Percentiles rank a stretch among this genome's conserved stretches.
Conservation (phyloP, 1,139 yeast genomes). For the Taphrina sp. region DNA sequence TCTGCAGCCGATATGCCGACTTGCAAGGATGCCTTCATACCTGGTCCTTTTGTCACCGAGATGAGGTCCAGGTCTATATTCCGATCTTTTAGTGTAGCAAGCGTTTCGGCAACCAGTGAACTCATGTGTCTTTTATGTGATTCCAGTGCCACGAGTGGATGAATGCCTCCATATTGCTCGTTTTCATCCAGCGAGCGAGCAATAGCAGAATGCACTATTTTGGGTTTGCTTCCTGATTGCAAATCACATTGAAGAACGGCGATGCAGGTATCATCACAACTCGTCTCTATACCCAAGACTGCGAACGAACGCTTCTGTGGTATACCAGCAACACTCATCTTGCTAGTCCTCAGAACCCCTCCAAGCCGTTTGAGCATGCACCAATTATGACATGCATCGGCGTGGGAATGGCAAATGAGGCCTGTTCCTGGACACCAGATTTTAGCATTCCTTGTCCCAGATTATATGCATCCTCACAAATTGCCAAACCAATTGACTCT, state of each 20-base stretch:
- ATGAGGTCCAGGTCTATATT: constrained; percentile 61
- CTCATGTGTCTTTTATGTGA: constrained; percentile 69
- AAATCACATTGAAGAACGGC: constrained; percentile 53
- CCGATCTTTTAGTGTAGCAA: constrained; percentile 39
- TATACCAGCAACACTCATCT: background rate
- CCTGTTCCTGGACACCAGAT: no score
- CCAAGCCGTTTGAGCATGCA: no score
- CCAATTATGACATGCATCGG: no score
- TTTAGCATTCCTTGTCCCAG: no score
- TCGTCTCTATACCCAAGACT: constrained; percentile 74
- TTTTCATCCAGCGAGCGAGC: constrained; percentile 59
- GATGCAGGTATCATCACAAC: constrained; percentile 94
- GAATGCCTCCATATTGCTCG: constrained; percentile 70
- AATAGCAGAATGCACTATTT: constrained; percentile 51
- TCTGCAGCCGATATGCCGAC: constrained; percentile 82
- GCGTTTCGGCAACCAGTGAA: constrained; percentile 47
- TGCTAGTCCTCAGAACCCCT: no score
- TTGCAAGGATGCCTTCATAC: constrained; percentile 86
- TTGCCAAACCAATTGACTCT: no score
- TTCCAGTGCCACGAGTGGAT: constrained; percentile 79
- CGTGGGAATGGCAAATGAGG: no score
- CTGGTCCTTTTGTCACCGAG: constrained; percentile 95
- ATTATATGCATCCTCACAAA: no score
- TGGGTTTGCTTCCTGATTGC: constrained; percentile 55
- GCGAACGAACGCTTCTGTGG: constrained; percentile 45